Evolutionary conservation across 768 basidiomycete species (phyloP), one percentile per base, ranked within the genome.

Genomic region (Lentinula detonsa): DNA sequence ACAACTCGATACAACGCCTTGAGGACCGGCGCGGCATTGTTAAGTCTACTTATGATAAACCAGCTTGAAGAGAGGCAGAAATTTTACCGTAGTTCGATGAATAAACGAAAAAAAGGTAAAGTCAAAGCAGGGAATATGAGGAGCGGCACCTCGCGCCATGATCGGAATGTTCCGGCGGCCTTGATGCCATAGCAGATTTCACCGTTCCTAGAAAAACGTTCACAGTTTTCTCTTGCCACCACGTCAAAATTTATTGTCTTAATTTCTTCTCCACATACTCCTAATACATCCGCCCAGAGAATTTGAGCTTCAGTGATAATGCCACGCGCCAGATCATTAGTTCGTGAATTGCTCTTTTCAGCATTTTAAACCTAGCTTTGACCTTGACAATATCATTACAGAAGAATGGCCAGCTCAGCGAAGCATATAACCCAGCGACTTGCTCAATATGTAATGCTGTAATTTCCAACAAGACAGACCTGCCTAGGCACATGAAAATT

Each of bases 391-490:
- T 13, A 39, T 57, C 45, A 34, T 9, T 42, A 5, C 33, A 57
- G 56, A 57, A 57, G 39, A 57, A 57, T 45, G 56, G 56, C 28
- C 42, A 57, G 33, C 42, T 9, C 33, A 57, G 34, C 34, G 58
- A 55, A 56, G 61, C 50, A n/a, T 33, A 56, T 31, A 46, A 56
- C 45, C 46, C 48, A 10, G 61, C 55, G 6, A 0, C 70, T 65
- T 18, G 0, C 13, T 0, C 5, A 5, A 23, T 50, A 4, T 72
- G 72, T 45, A 18, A 21, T 0, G 64, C 37, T 23, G 13, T 13
- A 1, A 40, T 73, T 5, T 48, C 62, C 11, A 66, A 68, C 43
- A 71, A 58, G 57, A 57, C 64, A 9, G 73, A 72, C 40, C 49
- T 73, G 0, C 16, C 42, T 0, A 63, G 73, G 1, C 72, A 73